phyloP scores from a whole-genome alignment of 805 yeast genomes.

The Cyberlindnera meyerae region DNA sequence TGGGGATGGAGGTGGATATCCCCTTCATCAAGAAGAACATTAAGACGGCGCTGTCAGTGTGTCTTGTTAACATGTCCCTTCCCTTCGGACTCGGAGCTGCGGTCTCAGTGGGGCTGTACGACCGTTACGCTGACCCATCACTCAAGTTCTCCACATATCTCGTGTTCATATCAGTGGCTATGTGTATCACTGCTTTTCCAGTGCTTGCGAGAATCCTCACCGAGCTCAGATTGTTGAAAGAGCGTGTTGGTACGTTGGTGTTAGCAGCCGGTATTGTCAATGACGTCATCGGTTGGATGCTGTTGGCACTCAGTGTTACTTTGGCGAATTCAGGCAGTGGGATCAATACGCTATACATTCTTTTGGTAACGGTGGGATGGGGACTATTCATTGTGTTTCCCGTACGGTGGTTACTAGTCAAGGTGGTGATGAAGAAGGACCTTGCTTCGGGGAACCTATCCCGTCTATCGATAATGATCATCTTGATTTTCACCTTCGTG shows the following conservation, averaged over 20 bases:
- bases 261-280: constrained; percentile 79
- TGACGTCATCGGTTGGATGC: constrained; percentile 77
- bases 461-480: constrained; percentile 51
- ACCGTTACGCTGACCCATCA: constrained; percentile 23
- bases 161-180: constrained; percentile 79
- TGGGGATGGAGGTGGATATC: constrained; percentile 76
- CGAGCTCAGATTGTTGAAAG: constrained; percentile 64
- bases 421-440: constrained; percentile 43
- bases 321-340: constrained; percentile 70
- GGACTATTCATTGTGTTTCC: constrained; percentile 55
- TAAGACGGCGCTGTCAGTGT: constrained; percentile 61
- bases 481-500: constrained; percentile 51
- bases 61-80: constrained; percentile 64
- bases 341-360: constrained; percentile 62
- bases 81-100: constrained; percentile 81
- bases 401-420: constrained; percentile 43
- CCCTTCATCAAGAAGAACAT: constrained; percentile 56
- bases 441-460: constrained; percentile 58
- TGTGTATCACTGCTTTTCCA: constrained; percentile 83
- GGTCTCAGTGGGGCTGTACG: constrained; percentile 57
- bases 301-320: constrained; percentile 70
- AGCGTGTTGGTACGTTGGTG: constrained; percentile 68
- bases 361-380: constrained; percentile 67
- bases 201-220: constrained; percentile 76
- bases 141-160: constrained; percentile 66